These are phyloP conservation scores for Aspergillus nidulans DNA, from an alignment of 495 filamentous ascomycete species.

Conservation along the genomic window DNA sequence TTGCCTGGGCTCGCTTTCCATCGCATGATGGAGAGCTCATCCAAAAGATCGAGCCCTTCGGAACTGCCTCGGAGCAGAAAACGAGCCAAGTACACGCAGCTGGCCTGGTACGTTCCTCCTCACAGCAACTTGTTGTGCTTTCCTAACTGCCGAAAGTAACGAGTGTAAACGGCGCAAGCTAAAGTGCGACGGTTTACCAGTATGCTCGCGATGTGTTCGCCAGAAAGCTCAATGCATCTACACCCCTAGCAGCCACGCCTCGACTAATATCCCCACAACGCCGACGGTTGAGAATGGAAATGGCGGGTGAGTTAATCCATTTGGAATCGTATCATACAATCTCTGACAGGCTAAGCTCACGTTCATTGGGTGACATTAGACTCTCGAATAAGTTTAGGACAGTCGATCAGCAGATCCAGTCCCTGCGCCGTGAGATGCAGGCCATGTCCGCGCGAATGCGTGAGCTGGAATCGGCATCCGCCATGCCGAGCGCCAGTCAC, in stretches of 20 bases:
- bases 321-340: neutral
- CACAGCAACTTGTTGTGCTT: neutral
- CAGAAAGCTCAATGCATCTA: constrained; percentile 66
- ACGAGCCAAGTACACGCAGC: constrained; percentile 36
- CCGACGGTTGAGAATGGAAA: constrained; percentile 16
- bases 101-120: constrained; percentile 31
- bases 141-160: constrained; percentile 44
- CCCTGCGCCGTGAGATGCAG: constrained; percentile 30
- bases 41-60: constrained; percentile 8
- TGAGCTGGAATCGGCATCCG: constrained; percentile 24
- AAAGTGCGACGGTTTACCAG: constrained; percentile 79
- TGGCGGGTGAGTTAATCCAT: constrained; percentile 17
- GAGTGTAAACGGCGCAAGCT: constrained; percentile 90
- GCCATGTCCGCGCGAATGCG: constrained; percentile 30
- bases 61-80: constrained; percentile 27
- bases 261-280: constrained; percentile 4
- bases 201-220: constrained; percentile 71
- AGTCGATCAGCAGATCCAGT: constrained; percentile 29
- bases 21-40: constrained; percentile 4
- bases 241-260: constrained; percentile 15
- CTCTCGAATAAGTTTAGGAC: constrained; percentile 19
- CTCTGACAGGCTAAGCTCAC: neutral
- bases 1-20: neutral
- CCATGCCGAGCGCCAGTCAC: constrained; percentile 5
- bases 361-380: constrained; percentile 13